Evolutionary conservation across 2,329 filamentous ascomycete genomes (phyloP), one percentile per base, ranked within the genome.

Genomic region (Ophiostoma quercus): DNA sequence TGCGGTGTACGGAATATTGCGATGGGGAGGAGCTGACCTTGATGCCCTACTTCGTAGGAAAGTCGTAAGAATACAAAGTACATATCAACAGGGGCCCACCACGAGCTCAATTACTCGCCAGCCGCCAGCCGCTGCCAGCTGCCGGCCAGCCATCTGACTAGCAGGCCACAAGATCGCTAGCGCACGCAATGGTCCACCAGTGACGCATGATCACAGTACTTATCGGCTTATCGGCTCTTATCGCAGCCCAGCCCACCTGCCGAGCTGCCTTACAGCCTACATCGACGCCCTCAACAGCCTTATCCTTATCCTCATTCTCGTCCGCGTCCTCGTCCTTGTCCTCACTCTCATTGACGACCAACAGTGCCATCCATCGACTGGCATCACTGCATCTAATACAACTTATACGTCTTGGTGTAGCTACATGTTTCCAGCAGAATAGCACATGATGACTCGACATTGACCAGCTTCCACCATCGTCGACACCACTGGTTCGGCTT

Each of bases 191-290:
- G 51, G 9, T 8, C 51, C 62, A 16, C 39, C 65, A 43, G 39
- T 66, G 65, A 66, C 65, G 65, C 65, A 66, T 43, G 62, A 66
- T 66, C 65, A 43, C 60, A 65, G 34, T 39, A 25, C 51, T 57
- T 25, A 25, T 22, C 11, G 62, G 12, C 65, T 66, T 66, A 66
- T 66, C 65, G 14, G 65, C 4, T 8, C n/a, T 41, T 66, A 66
- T 66, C 65, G 65, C 22, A 62, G 57, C 22, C 22, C 22, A 47
- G 22, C 65, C 65, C 65, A 66, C 65, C 65, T 62, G 25, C 25
- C 57, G 22, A 57, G n/a, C 51, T 37, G 29, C 16, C 60, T 37
- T 63, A 63, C 60, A 37, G 8, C 60, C 60, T 63, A 62, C 25
- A 32, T 25, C n/a, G 1, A 57, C 51, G 11, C 1, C 51, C 22